Evolutionary conservation across 371 early-diverging fungal species (phyloP), one percentile per base, ranked within the genome.

Genomic region (Apophysomyces trapeziformis): DNA sequence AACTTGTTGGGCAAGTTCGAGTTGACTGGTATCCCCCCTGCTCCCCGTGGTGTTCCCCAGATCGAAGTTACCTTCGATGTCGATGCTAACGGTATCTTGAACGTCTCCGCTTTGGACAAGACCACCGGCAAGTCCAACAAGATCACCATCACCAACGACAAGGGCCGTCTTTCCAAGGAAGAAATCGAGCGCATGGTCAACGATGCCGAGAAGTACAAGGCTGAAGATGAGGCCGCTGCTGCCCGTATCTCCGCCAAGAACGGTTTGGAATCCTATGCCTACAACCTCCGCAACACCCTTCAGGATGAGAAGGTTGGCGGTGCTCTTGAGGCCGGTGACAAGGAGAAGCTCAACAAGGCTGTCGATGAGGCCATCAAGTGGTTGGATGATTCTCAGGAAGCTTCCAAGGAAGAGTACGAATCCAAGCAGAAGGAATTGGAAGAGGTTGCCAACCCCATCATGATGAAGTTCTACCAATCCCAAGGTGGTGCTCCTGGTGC

Each of bases 31-130:
- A 96, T 97, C 73, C 94, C 96, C 38, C 96, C 96, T 44, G 96
- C 97, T 58, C 97, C 98, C 45, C 95, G 96, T 74, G 99, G 99
- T 77, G 95, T 95, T 68, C 99, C 99, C 57, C 97, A 95, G 84
- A 97, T 99, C 72, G 97, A 97, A 80, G 99, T 99, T 67, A 90
- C 95, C 71, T 99, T 99, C 77, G 98, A 98, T 78, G 88, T 97
- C 57, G 99, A 98, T 75, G 94, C 95, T 80, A 96, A 99, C 88
- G 96, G 97, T 84, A 98, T 98, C 79, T 87, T 96, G 78, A 97
- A 95, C 86, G 98, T 99, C 69, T 87, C 93, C 67, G 99, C 99
- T 62, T 82, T 90, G 62, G 99, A 99, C 88, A 94, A 95, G 89
- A 89, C 93, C 74, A 98, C 97, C 65, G 95, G 97, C 70, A 89